Conservation (phyloP, 345 rosid genomes). For the Gossypium thurberi region DNA sequence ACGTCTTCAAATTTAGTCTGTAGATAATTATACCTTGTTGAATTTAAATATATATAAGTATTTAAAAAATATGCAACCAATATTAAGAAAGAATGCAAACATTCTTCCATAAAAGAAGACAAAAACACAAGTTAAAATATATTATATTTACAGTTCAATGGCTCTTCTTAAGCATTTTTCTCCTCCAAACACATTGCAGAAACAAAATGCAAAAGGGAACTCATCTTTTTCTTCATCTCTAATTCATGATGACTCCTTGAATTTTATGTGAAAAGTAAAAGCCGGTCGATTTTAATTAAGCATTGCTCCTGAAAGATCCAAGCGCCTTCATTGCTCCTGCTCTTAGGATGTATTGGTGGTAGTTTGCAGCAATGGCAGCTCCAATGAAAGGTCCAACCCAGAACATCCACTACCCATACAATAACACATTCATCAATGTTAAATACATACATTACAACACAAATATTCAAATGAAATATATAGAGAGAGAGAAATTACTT, state of each 20-base stretch:
- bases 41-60: no score
- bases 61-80: no score
- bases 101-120: no score
- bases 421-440: not conserved
- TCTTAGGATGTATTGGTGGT: conserved; percentile 68
- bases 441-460: not conserved
- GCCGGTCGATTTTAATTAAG: conserved; percentile 21
- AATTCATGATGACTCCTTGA: no score
- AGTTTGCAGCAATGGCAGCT: conserved; percentile 68
- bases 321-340: conserved; percentile 72
- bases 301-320: conserved; percentile 77
- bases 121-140: conserved; percentile 9
- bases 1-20: no score
- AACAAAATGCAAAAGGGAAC: conserved; percentile 11
- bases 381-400: conserved; percentile 96
- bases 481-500: conserved; percentile 27
- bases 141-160: conserved; percentile 30
- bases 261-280: not conserved
- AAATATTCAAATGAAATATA: not conserved
- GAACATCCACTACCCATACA: conserved; percentile 66
- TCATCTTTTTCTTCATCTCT: conserved; percentile 12
- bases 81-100: no score
- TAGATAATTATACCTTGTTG: no score
- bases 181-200: not conserved
- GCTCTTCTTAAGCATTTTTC: conserved; percentile 6